Percentiles rank a stretch among this genome's conserved stretches.
phyloP scores from a whole-genome alignment of 2,329 filamentous ascomycete species.

The Zasmidium citrigriseum region DNA sequence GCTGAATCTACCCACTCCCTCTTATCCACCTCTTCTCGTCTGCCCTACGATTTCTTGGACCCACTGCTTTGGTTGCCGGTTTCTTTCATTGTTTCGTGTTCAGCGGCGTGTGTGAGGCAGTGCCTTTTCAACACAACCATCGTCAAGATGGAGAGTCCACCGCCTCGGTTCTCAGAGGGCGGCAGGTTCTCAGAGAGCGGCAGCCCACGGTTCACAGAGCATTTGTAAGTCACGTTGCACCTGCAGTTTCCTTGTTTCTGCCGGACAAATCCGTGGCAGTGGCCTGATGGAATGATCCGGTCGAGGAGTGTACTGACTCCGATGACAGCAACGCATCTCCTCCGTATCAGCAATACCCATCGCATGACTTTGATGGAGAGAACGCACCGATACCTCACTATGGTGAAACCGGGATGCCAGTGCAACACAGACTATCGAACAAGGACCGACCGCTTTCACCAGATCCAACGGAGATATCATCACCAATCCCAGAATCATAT shows the following conservation, averaged over 20 bases:
- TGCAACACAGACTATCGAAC: conserved; percentile 21
- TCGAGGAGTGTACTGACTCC: too few relatives aligned
- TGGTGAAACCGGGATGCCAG: conserved; percentile 12
- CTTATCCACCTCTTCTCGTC: not conserved
- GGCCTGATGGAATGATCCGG: too few relatives aligned
- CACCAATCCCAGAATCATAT: conserved; percentile 31
- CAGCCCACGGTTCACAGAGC: conserved; percentile 29
- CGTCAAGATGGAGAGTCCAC: conserved; percentile 17
- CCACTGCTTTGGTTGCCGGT: not conserved
- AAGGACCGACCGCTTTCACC: conserved; percentile 28
- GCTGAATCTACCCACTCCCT: conserved; percentile 1
- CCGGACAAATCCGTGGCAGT: too few relatives aligned
- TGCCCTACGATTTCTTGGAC: not conserved
- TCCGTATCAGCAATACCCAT: conserved; percentile 27
- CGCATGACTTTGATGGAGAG: conserved; percentile 18
- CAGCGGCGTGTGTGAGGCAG: not conserved
- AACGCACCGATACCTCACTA: conserved; percentile 20
- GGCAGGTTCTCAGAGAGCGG: conserved; percentile 4
- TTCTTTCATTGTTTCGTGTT: not conserved
- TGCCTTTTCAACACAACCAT: not conserved
- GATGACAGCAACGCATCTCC: conserved; percentile 24
- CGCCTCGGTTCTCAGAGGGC: conserved; percentile 22
- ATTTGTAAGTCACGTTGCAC: conserved; percentile 34
- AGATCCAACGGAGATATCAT: conserved; percentile 18
- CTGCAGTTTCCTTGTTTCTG: too few relatives aligned